These are phyloP conservation scores for Ogataea salicorniae DNA, from an alignment of 805 yeast species.

Conservation along the genomic window DNA sequence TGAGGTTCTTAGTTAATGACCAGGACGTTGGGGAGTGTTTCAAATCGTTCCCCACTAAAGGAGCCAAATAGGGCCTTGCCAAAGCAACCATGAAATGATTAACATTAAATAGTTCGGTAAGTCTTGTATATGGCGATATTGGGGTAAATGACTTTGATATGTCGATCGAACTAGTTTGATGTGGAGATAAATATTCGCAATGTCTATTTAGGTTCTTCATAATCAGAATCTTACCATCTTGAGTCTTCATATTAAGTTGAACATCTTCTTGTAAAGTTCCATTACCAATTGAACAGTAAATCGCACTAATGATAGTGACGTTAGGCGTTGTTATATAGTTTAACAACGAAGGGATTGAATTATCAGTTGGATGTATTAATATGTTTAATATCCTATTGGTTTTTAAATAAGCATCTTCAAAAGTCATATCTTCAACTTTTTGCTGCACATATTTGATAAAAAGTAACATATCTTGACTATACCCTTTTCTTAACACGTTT, in stretches of 20 bases:
- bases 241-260: slow-evolving; percentile 51
- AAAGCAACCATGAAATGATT: slow-evolving; percentile 88
- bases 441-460: slow-evolving; percentile 74
- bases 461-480: slow-evolving; percentile 77
- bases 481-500: slow-evolving; percentile 71
- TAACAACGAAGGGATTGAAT: slow-evolving; percentile 63
- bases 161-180: slow-evolving; percentile 33
- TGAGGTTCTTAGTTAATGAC: slow-evolving; percentile 29
- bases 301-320: slow-evolving; percentile 84
- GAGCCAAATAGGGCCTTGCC: slow-evolving; percentile 92
- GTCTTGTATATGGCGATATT: slow-evolving; percentile 71
- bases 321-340: slow-evolving; percentile 94
- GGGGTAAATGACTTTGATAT: slow-evolving; percentile 21
- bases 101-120: slow-evolving; percentile 90
- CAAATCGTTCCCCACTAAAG: slow-evolving; percentile 76
- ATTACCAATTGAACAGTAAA: slow-evolving; percentile 76
- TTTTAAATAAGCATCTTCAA: slow-evolving; percentile 83
- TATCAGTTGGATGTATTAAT: slow-evolving; percentile 75
- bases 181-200: slow-evolving; percentile 38
- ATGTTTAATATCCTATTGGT: slow-evolving; percentile 80
- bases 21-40: slow-evolving; percentile 49
- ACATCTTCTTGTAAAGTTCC: slow-evolving; percentile 65
- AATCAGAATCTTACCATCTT: slow-evolving; percentile 42
- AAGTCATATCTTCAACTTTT: slow-evolving; percentile 77
- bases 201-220: slow-evolving; percentile 29